Evolutionary conservation across 1,284 basidiomycete genomes (phyloP).

Genomic region (Cryptococcus hybrid): DNA sequence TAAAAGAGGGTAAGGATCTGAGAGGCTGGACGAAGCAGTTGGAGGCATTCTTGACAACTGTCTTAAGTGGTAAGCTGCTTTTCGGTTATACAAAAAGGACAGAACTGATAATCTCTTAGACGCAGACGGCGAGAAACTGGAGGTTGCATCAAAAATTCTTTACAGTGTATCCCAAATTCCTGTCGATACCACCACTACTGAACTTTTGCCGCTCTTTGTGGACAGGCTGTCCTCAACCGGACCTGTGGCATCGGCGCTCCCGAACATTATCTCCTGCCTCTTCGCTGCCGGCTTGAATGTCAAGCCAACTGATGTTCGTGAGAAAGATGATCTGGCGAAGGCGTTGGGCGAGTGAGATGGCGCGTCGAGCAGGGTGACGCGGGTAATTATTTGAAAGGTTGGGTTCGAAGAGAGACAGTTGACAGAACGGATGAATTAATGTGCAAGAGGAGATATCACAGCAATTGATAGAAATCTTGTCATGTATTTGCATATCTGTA

Average conservation of each 20-base stretch:
- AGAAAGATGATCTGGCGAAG: background rate
- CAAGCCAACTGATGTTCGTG: background rate
- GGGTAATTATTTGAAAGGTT: conserved; percentile 12
- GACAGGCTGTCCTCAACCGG: background rate
- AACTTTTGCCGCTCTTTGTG: conserved; percentile 8
- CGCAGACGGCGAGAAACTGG: too few species aligned
- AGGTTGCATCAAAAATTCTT: too few species aligned
- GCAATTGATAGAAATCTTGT: too few species aligned
- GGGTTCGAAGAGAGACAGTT: conserved; percentile 17
- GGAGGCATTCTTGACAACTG: conserved; percentile 11
- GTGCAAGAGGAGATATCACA: too few species aligned
- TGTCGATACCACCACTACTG: background rate
- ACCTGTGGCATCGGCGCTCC: background rate
- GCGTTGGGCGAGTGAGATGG: conserved; percentile 17
- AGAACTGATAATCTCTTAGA: too few species aligned
- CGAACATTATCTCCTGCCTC: conserved; percentile 9
- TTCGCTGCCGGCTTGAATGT: conserved; percentile 20
- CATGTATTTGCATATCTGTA: too few species aligned
- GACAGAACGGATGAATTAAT: background rate
- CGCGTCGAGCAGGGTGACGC: conserved; percentile 13
- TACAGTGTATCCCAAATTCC: too few species aligned
- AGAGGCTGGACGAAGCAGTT: conserved; percentile 16
- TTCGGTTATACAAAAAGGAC: too few species aligned
- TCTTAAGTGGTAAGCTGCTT: conserved; percentile 2
- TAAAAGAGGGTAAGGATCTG: conserved; percentile 6